Evolutionary conservation across 257 asterid genomes (phyloP).

Genomic region (Nicotiana attenuata): DNA sequence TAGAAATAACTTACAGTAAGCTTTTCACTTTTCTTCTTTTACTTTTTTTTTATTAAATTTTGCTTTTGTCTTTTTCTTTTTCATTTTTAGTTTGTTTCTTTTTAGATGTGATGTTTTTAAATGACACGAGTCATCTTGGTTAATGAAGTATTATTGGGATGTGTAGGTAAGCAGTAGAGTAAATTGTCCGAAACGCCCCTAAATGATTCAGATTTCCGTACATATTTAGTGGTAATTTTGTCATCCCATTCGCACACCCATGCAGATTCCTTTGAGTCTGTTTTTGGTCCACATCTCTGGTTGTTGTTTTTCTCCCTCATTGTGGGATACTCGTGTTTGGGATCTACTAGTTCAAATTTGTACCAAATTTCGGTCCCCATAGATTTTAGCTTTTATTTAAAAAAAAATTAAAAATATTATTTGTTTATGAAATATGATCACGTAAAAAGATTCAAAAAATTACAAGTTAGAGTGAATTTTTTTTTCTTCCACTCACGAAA

Average conservation of each 20-base stretch:
- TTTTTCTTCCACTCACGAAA: too few species aligned
- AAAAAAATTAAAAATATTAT: too few species aligned
- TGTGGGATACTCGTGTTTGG: too few species aligned
- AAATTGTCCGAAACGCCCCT: not conserved
- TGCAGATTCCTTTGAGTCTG: conserved; percentile 16
- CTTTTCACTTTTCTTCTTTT: not conserved
- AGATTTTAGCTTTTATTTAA: too few species aligned
- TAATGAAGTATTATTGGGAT: not conserved
- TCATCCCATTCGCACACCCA: not conserved
- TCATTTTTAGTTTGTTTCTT: not conserved
- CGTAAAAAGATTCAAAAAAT: too few species aligned
- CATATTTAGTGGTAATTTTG: not conserved
- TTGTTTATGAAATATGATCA: too few species aligned
- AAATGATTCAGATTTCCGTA: not conserved
- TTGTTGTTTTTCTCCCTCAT: too few species aligned
- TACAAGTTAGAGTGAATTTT: too few species aligned
- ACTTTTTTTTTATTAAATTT: not conserved
- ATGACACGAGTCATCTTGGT: conserved; percentile 2
- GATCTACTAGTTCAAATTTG: too few species aligned
- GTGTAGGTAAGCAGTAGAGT: not conserved
- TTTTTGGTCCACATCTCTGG: not conserved
- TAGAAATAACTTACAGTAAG: not conserved
- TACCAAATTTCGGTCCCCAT: too few species aligned
- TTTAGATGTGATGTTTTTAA: not conserved
- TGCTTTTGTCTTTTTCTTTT: too few species aligned